Percentiles rank a stretch among this genome's conserved stretches.
These are phyloP conservation scores for Coemansia guatemalensis DNA, from an alignment of 192 early-diverging fungal genomes.

Conservation along the genomic window DNA sequence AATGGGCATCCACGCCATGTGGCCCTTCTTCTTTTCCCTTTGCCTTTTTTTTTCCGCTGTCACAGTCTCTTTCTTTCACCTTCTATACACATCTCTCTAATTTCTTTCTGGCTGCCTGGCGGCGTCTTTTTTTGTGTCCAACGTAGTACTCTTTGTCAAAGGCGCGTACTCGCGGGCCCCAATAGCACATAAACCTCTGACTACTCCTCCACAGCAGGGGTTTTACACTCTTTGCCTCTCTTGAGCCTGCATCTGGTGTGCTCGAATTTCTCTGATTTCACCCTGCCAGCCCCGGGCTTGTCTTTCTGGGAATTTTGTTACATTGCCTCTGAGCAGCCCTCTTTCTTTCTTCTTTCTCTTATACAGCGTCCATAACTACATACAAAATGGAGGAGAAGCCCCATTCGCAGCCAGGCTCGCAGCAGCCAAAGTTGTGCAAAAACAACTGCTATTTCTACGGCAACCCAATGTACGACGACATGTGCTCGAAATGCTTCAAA, in stretches of 20 bases:
- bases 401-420: constrained; percentile 57
- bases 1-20: constrained; percentile 5
- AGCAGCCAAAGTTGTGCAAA: constrained; percentile 61
- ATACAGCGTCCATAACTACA: constrained; percentile 3
- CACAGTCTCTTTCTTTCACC: constrained; percentile 8
- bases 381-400: constrained; percentile 68
- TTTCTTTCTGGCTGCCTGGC: neutral
- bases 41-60: constrained; percentile 10
- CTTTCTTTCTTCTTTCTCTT: constrained; percentile 3
- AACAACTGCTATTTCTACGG: constrained; percentile 76
- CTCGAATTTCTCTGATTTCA: neutral
- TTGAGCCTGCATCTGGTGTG: neutral
- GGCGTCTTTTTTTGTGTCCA: neutral
- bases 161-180: neutral
- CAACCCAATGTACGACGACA: constrained; percentile 66
- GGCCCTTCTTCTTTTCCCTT: constrained; percentile 1
- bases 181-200: neutral
- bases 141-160: neutral
- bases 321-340: neutral
- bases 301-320: constrained; percentile 1
- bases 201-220: neutral
- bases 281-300: neutral
- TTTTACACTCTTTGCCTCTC: neutral
- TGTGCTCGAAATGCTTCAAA: constrained; percentile 80
- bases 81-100: constrained; percentile 8